Evolutionary conservation across 169 alveolate species (phyloP).

Genomic region (Eimeria sp.): DNA sequence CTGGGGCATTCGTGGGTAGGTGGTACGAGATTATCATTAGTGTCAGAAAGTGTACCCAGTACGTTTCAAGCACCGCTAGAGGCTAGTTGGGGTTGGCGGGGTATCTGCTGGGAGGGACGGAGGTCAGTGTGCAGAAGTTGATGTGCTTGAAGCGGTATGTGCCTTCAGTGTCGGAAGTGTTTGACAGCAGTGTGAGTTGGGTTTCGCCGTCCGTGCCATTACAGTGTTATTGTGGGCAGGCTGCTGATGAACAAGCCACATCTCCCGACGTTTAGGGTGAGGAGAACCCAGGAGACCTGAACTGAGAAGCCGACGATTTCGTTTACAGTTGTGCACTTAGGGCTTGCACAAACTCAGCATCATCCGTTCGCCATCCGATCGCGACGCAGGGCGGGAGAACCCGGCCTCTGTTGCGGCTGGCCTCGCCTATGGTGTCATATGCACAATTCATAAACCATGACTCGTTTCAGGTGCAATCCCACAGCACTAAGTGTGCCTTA

Average conservation of each 20-base stretch:
- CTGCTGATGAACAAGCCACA: background rate
- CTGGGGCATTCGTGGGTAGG: background rate
- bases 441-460: no score
- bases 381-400: background rate
- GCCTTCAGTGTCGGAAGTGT: background rate
- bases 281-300: constrained; percentile 43
- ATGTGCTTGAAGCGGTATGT: background rate
- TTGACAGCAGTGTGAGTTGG: background rate
- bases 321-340: background rate
- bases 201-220: background rate
- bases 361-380: background rate
- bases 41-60: background rate
- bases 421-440: no score
- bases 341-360: background rate
- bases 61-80: background rate
- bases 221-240: background rate
- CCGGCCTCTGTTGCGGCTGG: no score
- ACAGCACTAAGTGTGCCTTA: background rate
- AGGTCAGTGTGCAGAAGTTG: background rate
- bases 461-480: no score
- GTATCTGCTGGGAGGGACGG: background rate
- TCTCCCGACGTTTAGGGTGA: background rate
- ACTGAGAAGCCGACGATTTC: background rate
- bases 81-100: background rate
- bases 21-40: background rate